Percentiles rank a stretch among this genome's conserved stretches.
phyloP scores from a whole-genome alignment of 2,329 filamentous ascomycete species.

The Penicillium sp. region DNA sequence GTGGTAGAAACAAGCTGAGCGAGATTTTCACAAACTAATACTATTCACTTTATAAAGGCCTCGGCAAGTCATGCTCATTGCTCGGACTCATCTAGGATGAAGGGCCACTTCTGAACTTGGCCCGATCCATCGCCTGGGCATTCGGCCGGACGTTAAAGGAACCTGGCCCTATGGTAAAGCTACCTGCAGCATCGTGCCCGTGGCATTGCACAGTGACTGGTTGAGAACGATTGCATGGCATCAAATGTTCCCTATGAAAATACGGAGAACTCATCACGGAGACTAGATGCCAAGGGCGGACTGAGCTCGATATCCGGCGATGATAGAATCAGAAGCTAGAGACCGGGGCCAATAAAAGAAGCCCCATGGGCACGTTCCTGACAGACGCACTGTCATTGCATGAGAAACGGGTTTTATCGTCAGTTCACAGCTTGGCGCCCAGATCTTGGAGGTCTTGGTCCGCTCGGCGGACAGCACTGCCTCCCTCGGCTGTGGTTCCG shows the following conservation, averaged over 20 bases:
- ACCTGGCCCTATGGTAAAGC: not conserved
- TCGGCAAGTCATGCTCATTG: not conserved
- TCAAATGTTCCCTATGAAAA: not conserved
- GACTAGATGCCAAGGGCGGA: conserved; percentile 13
- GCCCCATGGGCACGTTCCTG: conserved; percentile 2
- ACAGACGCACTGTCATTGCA: conserved; percentile 2
- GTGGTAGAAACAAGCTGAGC: not conserved
- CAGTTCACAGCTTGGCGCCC: conserved; percentile 1
- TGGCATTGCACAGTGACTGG: not conserved
- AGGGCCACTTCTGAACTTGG: not conserved
- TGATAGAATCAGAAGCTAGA: not conserved
- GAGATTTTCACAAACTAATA: not conserved
- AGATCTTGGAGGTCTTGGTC: conserved; percentile 7
- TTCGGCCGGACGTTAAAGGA: not conserved
- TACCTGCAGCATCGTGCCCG: not conserved
- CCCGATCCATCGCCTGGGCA: not conserved
- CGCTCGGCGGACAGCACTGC: conserved; percentile 3
- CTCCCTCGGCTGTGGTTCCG: not conserved
- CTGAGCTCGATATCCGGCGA: not conserved
- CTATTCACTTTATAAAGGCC: not conserved
- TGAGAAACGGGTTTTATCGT: not conserved
- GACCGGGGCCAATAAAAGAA: not conserved
- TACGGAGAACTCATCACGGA: not conserved
- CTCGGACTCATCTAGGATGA: not conserved
- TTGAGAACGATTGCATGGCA: not conserved